Evolutionary conservation across 805 yeast genomes (phyloP).

Genomic region (Starmerella davenportii): DNA sequence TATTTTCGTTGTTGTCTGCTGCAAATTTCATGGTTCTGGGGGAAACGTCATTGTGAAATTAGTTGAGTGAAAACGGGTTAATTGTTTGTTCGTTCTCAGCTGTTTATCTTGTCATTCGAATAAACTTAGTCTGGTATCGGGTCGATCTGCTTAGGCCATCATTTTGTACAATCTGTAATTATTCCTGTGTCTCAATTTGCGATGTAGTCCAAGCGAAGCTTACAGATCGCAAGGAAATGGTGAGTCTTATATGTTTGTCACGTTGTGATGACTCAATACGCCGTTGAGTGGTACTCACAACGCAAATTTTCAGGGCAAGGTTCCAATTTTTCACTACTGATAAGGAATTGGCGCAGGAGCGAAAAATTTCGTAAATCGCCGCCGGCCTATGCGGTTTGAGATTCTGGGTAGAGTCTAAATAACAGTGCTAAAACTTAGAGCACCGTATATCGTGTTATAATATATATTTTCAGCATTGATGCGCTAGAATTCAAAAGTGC

Average conservation of each 20-base stretch:
- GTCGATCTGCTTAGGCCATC: constrained; percentile 1
- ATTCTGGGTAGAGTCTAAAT: no score
- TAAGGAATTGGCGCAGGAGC: not conserved
- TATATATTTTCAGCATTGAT: no score
- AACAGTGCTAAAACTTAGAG: no score
- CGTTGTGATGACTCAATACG: not conserved
- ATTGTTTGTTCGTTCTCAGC: not conserved
- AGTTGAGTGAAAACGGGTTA: not conserved
- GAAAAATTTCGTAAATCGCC: no score
- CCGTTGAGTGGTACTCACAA: not conserved
- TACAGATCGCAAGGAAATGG: no score
- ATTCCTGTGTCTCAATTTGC: not conserved
- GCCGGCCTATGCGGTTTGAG: no score
- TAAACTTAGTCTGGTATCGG: not conserved
- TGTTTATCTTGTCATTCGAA: not conserved
- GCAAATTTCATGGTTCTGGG: not conserved
- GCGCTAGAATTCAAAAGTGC: no score
- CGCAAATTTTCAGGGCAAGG: not conserved
- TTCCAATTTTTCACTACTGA: not conserved
- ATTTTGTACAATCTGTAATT: not conserved
- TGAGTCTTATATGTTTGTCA: not conserved
- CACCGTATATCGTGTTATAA: no score
- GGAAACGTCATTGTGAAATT: not conserved
- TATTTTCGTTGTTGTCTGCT: not conserved
- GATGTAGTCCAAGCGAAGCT: no score